Conservation (phyloP, 306 rosid species). For the Begonia masoniana region DNA sequence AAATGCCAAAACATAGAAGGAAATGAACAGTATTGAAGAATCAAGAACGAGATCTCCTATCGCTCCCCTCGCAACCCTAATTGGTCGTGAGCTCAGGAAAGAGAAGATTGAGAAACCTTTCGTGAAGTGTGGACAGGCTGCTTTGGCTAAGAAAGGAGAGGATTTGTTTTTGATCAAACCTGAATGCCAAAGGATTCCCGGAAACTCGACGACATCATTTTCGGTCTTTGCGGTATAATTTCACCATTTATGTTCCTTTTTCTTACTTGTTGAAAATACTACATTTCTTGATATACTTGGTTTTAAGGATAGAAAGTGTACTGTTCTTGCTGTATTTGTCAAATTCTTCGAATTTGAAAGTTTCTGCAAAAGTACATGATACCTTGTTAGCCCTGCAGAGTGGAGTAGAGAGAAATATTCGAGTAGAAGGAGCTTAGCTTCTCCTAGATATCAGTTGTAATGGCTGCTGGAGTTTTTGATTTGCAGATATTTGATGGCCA, state of each 20-base stretch:
- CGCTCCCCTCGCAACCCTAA: background rate
- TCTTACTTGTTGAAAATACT: background rate
- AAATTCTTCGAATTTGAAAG: no score
- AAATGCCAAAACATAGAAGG: background rate
- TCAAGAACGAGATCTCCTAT: background rate
- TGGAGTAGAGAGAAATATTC: background rate
- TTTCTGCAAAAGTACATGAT: no score
- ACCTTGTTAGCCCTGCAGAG: no score
- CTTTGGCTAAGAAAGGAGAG: conserved; percentile 88
- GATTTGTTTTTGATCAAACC: conserved; percentile 74
- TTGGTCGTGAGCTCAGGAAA: conserved; percentile 46
- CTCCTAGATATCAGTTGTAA: conserved; percentile 1
- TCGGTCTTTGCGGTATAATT: conserved; percentile 76
- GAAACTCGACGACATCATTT: conserved; percentile 62
- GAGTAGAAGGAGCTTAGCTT: conserved; percentile 11
- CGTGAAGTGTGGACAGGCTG: conserved; percentile 68
- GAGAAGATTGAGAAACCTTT: conserved; percentile 94
- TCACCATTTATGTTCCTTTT: conserved; percentile 2
- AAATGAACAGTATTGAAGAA: background rate
- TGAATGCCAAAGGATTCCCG: conserved; percentile 70
- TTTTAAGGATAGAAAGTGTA: background rate
- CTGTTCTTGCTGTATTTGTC: no score
- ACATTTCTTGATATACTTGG: background rate
- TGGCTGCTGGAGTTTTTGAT: conserved; percentile 13
- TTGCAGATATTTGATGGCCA: conserved; percentile 93